A percentile compares a stretch with the other conserved stretches of the same genome.
phyloP scores from a whole-genome alignment of 176 grass and related monocot genomes.

The Avena atlantica region DNA sequence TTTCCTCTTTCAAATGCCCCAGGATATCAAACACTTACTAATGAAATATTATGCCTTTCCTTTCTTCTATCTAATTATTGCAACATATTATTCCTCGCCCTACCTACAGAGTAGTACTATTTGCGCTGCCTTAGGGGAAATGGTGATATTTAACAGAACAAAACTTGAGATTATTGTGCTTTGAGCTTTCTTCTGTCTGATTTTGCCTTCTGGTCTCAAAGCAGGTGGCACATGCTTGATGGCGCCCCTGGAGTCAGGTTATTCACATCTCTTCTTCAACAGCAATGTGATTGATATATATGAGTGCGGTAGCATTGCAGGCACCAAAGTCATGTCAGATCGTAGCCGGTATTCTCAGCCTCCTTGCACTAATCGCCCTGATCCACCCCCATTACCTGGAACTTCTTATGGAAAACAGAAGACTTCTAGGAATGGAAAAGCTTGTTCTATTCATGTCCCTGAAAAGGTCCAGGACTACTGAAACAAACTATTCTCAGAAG shows the following conservation, averaged over 20 bases:
- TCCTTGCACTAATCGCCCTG: too few species aligned
- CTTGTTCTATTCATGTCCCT: too few species aligned
- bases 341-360: not conserved
- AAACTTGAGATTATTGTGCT: not conserved
- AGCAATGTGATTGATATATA: slow-evolving; percentile 13
- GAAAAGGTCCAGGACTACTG: too few species aligned
- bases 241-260: slow-evolving; percentile 48
- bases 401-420: too few species aligned
- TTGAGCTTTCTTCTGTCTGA: not conserved
- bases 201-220: not conserved
- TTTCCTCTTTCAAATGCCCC: not conserved
- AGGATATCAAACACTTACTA: not conserved
- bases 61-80: slow-evolving; percentile 6
- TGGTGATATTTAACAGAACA: not conserved
- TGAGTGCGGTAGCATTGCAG: not conserved
- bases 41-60: not conserved
- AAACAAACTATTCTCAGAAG: too few species aligned
- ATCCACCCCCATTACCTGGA: too few species aligned
- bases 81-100: not conserved
- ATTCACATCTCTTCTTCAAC: slow-evolving; percentile 32
- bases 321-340: not conserved
- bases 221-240: slow-evolving; percentile 27
- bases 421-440: too few species aligned
- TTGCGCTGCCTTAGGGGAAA: not conserved
- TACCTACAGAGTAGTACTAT: not conserved